Percentiles rank a stretch among this genome's conserved stretches.
Conservation (phyloP, 2,329 filamentous ascomycete species). For the Diatrype stigma region DNA sequence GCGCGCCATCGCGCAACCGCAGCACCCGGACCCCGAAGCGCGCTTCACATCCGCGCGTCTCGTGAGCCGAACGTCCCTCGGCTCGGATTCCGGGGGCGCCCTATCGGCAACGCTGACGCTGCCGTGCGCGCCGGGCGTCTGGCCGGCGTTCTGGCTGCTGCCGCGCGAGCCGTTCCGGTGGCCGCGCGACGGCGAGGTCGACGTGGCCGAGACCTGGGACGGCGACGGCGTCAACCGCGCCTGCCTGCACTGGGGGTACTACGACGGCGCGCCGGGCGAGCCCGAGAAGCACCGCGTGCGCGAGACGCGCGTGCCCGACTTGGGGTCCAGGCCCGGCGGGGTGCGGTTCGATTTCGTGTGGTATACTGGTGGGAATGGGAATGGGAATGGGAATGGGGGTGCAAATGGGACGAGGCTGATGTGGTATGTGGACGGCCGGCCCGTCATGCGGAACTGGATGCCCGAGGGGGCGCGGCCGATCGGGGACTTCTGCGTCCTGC, state of each 20-base stretch:
- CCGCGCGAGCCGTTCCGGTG: conserved; percentile 54
- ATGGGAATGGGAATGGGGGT: conserved; percentile 35
- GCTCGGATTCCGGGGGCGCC: conserved; percentile 46
- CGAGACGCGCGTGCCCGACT: conserved; percentile 45
- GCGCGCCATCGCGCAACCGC: conserved; percentile 41
- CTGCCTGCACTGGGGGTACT: conserved; percentile 57
- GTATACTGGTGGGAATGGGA: conserved; percentile 42
- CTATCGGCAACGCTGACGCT: conserved; percentile 47
- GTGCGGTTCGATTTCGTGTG: conserved; percentile 55
- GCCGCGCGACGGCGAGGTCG: conserved; percentile 57
- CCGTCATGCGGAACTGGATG: conserved; percentile 53
- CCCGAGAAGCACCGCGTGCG: conserved; percentile 53
- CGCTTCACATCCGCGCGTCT: conserved; percentile 53
- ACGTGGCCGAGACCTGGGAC: conserved; percentile 61
- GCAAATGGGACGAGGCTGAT: conserved; percentile 43
- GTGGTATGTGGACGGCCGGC: conserved; percentile 55
- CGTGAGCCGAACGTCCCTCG: conserved; percentile 48
- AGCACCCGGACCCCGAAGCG: conserved; percentile 30
- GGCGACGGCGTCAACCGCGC: conserved; percentile 50
- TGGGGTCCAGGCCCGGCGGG: conserved; percentile 40
- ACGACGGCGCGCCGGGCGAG: conserved; percentile 42
- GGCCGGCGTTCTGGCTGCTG: conserved; percentile 60
- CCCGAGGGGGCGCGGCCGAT: conserved; percentile 49
- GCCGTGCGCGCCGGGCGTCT: conserved; percentile 53
- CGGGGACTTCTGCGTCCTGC: conserved; percentile 51